Evolutionary conservation across 805 yeast species (phyloP).

Genomic region (Schizosaccharomyces cryophilus): DNA sequence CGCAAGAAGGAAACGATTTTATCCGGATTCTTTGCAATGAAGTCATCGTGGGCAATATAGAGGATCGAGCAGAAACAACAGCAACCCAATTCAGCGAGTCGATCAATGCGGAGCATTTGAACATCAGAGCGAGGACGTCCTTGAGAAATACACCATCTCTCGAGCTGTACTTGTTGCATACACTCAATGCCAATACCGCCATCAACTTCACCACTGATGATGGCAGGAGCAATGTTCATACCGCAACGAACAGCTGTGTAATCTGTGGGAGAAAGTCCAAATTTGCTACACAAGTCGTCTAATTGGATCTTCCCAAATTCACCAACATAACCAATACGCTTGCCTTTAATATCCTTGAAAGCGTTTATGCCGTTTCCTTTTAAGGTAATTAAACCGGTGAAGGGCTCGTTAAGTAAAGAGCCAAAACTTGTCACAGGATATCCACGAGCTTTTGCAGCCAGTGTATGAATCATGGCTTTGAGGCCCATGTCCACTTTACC

Average conservation of each 20-base stretch:
- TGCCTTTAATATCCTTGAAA: conserved; percentile 28
- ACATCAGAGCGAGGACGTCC: conserved; percentile 25
- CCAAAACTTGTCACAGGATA: conserved; percentile 33
- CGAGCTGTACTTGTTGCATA: conserved; percentile 34
- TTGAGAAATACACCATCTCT: conserved; percentile 21
- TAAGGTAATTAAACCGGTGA: conserved; percentile 30
- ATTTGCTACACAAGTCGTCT: conserved; percentile 30
- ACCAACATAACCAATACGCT: conserved; percentile 31
- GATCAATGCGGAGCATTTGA: conserved; percentile 32
- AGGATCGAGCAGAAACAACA: conserved; percentile 34
- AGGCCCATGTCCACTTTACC: conserved; percentile 36
- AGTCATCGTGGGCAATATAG: conserved; percentile 28
- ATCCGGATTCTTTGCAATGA: conserved; percentile 23
- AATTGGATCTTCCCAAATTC: conserved; percentile 35
- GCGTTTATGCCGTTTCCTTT: conserved; percentile 29
- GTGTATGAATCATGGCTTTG: conserved; percentile 35
- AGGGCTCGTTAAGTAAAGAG: conserved; percentile 31
- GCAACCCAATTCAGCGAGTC: conserved; percentile 31
- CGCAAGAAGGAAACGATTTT: conserved; percentile 22
- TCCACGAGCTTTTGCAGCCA: conserved; percentile 36
- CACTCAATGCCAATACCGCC: conserved; percentile 37
- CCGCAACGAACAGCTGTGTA: conserved; percentile 36
- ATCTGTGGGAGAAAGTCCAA: conserved; percentile 30
- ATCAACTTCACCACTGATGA: conserved; percentile 30
- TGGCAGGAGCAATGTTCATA: conserved; percentile 33